A percentile compares a stretch with the other conserved stretches of the same genome.
Evolutionary conservation across 1,139 yeast genomes (phyloP).

Genomic region (Yamadazyma spencermartinsiae): DNA sequence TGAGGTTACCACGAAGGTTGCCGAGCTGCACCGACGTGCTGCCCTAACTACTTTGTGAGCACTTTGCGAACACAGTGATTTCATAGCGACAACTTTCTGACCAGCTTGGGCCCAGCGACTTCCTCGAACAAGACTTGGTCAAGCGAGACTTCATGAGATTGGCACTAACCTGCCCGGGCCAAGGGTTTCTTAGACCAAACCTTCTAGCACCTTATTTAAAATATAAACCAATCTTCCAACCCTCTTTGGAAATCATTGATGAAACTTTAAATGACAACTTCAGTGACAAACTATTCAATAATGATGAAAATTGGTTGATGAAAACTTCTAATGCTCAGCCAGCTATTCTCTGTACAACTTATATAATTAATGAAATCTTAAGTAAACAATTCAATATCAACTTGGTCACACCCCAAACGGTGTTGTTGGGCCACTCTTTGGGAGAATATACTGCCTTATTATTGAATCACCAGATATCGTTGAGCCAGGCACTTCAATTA

Average conservation of each 20-base stretch:
- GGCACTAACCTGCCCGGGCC: slow-evolving; percentile 47
- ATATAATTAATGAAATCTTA: slow-evolving; percentile 33
- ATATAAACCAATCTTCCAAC: slow-evolving; percentile 18
- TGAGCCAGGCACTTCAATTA: slow-evolving; percentile 44
- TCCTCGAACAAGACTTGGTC: not conserved
- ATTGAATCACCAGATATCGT: slow-evolving; percentile 40
- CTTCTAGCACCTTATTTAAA: slow-evolving; percentile 26
- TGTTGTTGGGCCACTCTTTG: slow-evolving; percentile 55
- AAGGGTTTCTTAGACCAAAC: slow-evolving; percentile 34
- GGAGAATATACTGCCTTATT: slow-evolving; percentile 58
- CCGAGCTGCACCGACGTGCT: too few relatives aligned
- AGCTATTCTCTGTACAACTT: slow-evolving; percentile 52
- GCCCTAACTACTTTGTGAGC: too few relatives aligned
- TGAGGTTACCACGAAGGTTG: too few relatives aligned
- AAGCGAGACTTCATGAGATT: slow-evolving; percentile 8
- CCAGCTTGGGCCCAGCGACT: too few relatives aligned
- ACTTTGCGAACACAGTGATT: too few relatives aligned
- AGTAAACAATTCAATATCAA: slow-evolving; percentile 23
- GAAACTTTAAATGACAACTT: slow-evolving; percentile 61
- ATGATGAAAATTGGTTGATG: slow-evolving; percentile 22
- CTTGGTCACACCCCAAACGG: slow-evolving; percentile 23
- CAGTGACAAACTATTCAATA: slow-evolving; percentile 23
- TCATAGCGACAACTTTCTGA: too few relatives aligned
- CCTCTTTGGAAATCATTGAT: slow-evolving; percentile 48
- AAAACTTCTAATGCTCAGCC: slow-evolving; percentile 62